Conservation (phyloP, 768 basidiomycete species). For the Agrocybe pediades region DNA sequence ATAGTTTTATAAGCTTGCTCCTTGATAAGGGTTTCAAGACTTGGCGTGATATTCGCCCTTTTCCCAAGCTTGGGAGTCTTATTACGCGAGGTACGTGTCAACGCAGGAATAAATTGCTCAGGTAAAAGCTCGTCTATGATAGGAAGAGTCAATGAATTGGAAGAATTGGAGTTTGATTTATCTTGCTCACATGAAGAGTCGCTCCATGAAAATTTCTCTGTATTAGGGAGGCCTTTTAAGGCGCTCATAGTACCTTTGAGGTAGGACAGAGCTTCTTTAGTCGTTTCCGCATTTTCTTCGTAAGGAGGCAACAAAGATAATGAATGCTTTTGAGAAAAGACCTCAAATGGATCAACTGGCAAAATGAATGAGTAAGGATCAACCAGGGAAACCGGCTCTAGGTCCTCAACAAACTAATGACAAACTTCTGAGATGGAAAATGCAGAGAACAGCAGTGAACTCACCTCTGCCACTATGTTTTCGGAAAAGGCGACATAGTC, state of each 20-base stretch:
- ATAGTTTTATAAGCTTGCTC: slow-evolving; percentile 22
- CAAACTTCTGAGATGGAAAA: not conserved
- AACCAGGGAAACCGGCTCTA: slow-evolving; percentile 44
- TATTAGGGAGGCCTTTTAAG: slow-evolving; percentile 27
- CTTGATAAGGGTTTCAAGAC: slow-evolving; percentile 5
- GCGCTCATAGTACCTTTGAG: slow-evolving; percentile 29
- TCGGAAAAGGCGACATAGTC: slow-evolving; percentile 59
- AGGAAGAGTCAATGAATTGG: not conserved
- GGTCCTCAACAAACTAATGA: slow-evolving; percentile 41
- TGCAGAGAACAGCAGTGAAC: slow-evolving; percentile 1
- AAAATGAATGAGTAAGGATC: slow-evolving; percentile 54
- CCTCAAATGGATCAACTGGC: slow-evolving; percentile 57
- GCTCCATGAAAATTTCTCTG: slow-evolving; percentile 39
- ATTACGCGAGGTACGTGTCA: slow-evolving; percentile 47
- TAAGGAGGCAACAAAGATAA: slow-evolving; percentile 35
- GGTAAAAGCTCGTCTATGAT: slow-evolving; percentile 5
- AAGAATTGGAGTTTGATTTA: not conserved
- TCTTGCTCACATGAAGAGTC: slow-evolving; percentile 30
- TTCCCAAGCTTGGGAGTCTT: slow-evolving; percentile 48
- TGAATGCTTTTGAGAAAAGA: slow-evolving; percentile 35
- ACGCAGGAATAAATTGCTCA: slow-evolving; percentile 43
- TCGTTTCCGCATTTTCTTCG: slow-evolving; percentile 47
- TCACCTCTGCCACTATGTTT: slow-evolving; percentile 46
- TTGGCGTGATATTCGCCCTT: slow-evolving; percentile 5
- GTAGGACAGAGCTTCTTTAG: slow-evolving; percentile 32